Percentiles rank a stretch among this genome's conserved stretches.
phyloP scores from a whole-genome alignment of 75 land plant species.

The Azolla pinnata region DNA sequence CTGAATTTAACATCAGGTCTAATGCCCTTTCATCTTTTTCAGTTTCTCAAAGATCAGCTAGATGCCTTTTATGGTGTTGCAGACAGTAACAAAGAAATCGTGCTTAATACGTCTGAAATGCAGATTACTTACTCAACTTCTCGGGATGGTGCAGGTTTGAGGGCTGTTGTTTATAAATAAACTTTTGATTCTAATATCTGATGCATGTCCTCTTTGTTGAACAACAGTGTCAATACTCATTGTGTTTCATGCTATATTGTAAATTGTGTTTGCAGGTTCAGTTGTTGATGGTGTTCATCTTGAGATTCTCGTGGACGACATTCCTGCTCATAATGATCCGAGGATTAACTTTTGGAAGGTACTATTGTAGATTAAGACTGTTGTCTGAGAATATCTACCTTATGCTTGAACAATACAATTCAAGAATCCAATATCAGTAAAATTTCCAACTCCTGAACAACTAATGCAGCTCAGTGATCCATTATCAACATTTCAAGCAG shows the following conservation, averaged over 20 bases:
- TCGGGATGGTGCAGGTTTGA: constrained; percentile 38
- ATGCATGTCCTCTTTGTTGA: too few species aligned
- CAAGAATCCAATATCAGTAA: too few species aligned
- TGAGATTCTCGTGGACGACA: constrained; percentile 36
- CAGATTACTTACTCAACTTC: constrained; percentile 22
- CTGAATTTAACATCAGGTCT: too few species aligned
- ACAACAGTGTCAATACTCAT: too few species aligned
- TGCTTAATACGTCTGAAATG: constrained; percentile 32
- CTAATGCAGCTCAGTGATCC: constrained; percentile 35
- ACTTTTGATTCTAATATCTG: too few species aligned
- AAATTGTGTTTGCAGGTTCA: constrained; percentile 16
- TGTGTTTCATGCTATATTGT: too few species aligned
- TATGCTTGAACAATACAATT: too few species aligned
- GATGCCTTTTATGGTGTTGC: constrained; percentile 31
- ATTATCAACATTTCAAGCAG: constrained; percentile 36
- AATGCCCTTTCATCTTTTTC: too few species aligned
- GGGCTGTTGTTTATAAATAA: too few species aligned
- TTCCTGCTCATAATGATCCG: constrained; percentile 14
- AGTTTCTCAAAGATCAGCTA: constrained; percentile 36
- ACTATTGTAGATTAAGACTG: too few species aligned
- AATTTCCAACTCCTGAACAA: too few species aligned
- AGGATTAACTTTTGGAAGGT: constrained; percentile 27
- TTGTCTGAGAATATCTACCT: too few species aligned
- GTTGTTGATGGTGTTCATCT: constrained; percentile 38
- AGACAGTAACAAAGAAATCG: constrained; percentile 15